Conservation (phyloP, 2,329 filamentous ascomycete genomes). For the Trichoderma guizhouense region DNA sequence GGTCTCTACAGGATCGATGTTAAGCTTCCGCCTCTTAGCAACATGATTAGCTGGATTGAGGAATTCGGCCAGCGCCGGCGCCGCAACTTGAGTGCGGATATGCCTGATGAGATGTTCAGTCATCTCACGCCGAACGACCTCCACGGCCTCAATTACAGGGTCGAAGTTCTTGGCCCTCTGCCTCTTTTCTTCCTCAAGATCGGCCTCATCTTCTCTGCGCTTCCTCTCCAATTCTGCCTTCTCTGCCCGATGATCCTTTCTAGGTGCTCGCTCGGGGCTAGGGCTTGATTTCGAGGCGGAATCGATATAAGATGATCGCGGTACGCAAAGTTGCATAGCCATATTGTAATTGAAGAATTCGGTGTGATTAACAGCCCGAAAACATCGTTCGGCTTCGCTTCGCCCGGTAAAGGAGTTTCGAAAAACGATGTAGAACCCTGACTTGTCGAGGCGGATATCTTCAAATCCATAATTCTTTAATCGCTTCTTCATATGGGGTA, state of each 20-base stretch:
- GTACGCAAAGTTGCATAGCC: constrained; percentile 73
- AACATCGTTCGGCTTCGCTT: constrained; percentile 77
- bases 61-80: constrained; percentile 73
- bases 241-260: constrained; percentile 40
- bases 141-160: constrained; percentile 79
- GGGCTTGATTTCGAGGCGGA: constrained; percentile 34
- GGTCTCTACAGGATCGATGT: constrained; percentile 67
- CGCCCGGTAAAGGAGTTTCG: constrained; percentile 73
- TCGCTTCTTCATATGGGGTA: constrained; percentile 86
- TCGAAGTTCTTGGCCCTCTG: constrained; percentile 85
- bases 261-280: constrained; percentile 31
- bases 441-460: constrained; percentile 77
- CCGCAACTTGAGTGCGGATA: constrained; percentile 82
- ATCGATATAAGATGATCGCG: constrained; percentile 25
- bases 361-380: constrained; percentile 71
- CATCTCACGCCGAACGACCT: constrained; percentile 75
- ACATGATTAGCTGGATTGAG: constrained; percentile 78
- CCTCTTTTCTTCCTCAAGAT: constrained; percentile 85
- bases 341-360: constrained; percentile 89
- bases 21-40: constrained; percentile 74
- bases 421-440: constrained; percentile 91
- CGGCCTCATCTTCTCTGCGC: constrained; percentile 71
- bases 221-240: constrained; percentile 64
- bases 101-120: constrained; percentile 84
- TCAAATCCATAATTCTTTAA: constrained; percentile 79